Conservation (phyloP, 345 rosid genomes). For the Ricinus communis region DNA sequence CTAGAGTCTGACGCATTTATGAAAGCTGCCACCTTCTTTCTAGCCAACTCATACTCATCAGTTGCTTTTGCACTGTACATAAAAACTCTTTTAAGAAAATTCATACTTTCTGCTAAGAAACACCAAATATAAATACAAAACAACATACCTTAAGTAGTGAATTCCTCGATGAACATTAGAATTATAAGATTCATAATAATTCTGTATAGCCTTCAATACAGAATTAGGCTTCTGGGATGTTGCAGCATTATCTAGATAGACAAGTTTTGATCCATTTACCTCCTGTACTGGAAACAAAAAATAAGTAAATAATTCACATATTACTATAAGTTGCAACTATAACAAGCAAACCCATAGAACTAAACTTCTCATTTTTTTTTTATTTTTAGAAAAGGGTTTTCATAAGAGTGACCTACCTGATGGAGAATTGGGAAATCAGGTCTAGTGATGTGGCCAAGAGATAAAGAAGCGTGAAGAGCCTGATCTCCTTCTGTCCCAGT, state of each 20-base stretch:
- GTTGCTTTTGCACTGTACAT: conserved; percentile 78
- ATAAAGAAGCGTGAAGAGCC: conserved; percentile 38
- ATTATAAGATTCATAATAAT: conserved; percentile 70
- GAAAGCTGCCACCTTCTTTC: conserved; percentile 83
- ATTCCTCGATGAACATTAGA: conserved; percentile 91
- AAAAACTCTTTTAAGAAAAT: not conserved
- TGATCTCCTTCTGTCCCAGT: conserved; percentile 29
- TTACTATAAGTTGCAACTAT: not conserved
- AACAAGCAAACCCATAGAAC: not conserved
- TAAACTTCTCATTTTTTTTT: no score
- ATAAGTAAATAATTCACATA: no score
- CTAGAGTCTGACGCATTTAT: conserved; percentile 66
- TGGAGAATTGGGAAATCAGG: conserved; percentile 86
- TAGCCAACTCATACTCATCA: conserved; percentile 81
- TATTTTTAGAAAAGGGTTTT: no score
- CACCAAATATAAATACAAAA: no score
- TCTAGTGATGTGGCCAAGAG: conserved; percentile 76
- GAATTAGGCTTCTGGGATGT: conserved; percentile 86
- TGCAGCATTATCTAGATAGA: conserved; percentile 94
- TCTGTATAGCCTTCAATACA: conserved; percentile 69
- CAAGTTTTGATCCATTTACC: conserved; percentile 78
- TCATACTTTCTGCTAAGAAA: no score
- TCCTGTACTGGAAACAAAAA: conserved; percentile 44
- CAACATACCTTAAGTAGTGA: conserved; percentile 66
- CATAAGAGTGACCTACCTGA: conserved; percentile 41